Evolutionary conservation across 768 basidiomycete genomes (phyloP).

Genomic region (Pulveroboletus sp.): DNA sequence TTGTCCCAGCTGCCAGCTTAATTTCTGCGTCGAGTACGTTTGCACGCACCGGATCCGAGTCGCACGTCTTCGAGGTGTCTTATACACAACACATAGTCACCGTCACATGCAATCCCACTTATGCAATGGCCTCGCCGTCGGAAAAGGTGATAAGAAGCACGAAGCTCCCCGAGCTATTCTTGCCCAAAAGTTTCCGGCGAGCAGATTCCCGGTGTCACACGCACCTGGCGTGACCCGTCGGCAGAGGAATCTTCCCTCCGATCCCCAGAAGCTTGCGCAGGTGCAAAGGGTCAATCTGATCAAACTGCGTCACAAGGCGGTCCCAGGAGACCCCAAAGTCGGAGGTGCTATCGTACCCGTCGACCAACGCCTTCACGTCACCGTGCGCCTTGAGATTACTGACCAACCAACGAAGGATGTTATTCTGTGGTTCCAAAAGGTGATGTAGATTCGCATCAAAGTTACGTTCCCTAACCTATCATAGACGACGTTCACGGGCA

Average conservation of each 20-base stretch:
- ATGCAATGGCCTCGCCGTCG: constrained; percentile 36
- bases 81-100: constrained; percentile 44
- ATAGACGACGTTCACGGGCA: constrained; percentile 55
- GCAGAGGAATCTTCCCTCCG: constrained; percentile 37
- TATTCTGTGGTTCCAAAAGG: constrained; percentile 72
- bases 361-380: constrained; percentile 58
- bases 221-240: constrained; percentile 28
- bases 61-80: constrained; percentile 1
- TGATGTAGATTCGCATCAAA: constrained; percentile 21
- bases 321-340: constrained; percentile 59
- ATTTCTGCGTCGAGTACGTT: constrained; percentile 64
- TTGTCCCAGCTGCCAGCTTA: constrained; percentile 50
- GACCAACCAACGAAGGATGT: constrained; percentile 36
- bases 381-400: constrained; percentile 32
- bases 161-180: constrained; percentile 50
- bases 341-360: constrained; percentile 41
- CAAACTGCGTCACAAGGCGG: constrained; percentile 70
- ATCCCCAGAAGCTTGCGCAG: constrained; percentile 53
- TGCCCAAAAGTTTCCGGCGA: constrained; percentile 45
- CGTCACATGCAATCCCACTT: constrained; percentile 60
- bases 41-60: background rate
- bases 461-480: constrained; percentile 3
- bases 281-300: constrained; percentile 59
- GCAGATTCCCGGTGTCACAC: constrained; percentile 12
- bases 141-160: constrained; percentile 33